Evolutionary conservation across 1,139 yeast species (phyloP), one percentile per base, ranked within the genome.

Genomic region (Lodderomyces beijingensis): DNA sequence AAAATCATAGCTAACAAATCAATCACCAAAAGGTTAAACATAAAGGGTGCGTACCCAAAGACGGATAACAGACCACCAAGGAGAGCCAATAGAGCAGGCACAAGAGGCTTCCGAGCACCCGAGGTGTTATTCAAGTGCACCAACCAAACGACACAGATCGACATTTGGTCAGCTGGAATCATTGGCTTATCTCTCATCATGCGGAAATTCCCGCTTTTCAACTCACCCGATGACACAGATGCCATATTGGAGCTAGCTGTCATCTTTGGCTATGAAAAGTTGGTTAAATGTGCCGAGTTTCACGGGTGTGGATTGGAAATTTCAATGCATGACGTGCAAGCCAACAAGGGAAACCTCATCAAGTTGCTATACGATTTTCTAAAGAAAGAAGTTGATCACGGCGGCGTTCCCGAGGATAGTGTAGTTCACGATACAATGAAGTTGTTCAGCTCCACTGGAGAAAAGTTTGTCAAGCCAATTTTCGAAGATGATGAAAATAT

Each of bases 81-180:
- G 49, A 70, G 98, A 39, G 97, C 97, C 2, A 91, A 91, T 51
- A 77, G 99, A 48, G 98, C 98, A 1, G 99, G 99, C 2, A 93
- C 99, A 0, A 73, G 98, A 47, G 97, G 97, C 0, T 88, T 88
- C 53, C 70, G 97, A 44, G 96, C 97, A 0, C 96, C 96, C 0
- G 97, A 88, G 53, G 96, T 88, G 3, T 62, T 89, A 38, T 74
- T 88, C 57, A 87, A 87, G 54, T 88, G 97, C 56, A 77, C 86
- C 2, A 79, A 84, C 39, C 97, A 89, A 59, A 70, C 83, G 6
- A 75, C 86, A 2, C 81, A 81, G 51, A 76, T 88, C 26, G 96
- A 88, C 55, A 74, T 87, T 11, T 88, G 96, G 96, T 81, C 95
- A 2, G 94, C 89, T 0, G 96, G 96, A 2, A 86, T 88, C 4